Evolutionary conservation across 176 grass and related monocot genomes (phyloP).

Genomic region (Carex kokanica): DNA sequence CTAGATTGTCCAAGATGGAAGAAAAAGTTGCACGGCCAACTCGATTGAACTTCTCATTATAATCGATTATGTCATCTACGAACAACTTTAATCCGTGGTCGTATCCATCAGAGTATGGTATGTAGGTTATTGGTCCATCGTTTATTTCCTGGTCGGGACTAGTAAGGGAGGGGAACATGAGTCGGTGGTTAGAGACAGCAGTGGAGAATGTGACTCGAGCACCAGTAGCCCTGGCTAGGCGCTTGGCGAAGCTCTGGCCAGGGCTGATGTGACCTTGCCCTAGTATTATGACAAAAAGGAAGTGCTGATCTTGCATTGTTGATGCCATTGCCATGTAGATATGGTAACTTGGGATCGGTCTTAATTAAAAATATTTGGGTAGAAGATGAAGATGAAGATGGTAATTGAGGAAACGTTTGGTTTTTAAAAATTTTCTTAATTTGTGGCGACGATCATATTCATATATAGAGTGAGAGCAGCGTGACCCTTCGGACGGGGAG

Average conservation of each 20-base stretch:
- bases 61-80: neutral
- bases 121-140: conserved; percentile 18
- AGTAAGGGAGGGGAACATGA: conserved; percentile 24
- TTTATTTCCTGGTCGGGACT: neutral
- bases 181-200: conserved; percentile 22
- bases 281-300: neutral
- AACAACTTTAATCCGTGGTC: conserved; percentile 31
- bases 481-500: neutral
- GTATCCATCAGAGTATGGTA: conserved; percentile 43
- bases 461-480: neutral
- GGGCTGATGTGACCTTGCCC: conserved; percentile 36
- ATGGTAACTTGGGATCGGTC: neutral
- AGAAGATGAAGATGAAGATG: neutral
- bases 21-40: conserved; percentile 18
- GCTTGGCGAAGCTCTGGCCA: neutral
- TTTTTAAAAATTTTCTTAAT: neutral
- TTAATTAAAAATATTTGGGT: neutral
- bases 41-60: neutral
- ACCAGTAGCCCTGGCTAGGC: conserved; percentile 7
- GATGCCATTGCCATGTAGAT: neutral
- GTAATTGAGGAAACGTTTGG: neutral
- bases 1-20: conserved; percentile 34
- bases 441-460: neutral
- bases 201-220: conserved; percentile 43
- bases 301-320: neutral